Evolutionary conservation across 306 rosid genomes (phyloP).

Genomic region (Quercus engelmannii): DNA sequence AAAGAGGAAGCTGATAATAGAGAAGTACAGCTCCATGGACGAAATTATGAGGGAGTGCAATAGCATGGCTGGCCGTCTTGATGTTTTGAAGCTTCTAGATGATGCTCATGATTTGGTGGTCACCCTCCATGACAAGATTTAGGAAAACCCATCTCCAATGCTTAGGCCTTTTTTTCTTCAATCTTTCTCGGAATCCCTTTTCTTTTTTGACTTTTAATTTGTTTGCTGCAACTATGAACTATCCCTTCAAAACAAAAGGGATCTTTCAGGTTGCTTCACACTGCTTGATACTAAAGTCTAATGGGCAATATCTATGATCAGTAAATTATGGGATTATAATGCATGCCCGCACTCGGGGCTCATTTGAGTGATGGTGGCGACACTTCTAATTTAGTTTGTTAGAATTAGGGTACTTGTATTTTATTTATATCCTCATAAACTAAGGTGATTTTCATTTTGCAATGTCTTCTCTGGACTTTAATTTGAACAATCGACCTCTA

Average conservation of each 20-base stretch:
- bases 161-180: not conserved
- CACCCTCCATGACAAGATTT: conserved; percentile 83
- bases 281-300: conserved; percentile 11
- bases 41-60: conserved; percentile 95
- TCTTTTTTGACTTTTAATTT: conserved; percentile 14
- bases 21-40: conserved; percentile 97
- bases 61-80: conserved; percentile 90
- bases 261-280: conserved; percentile 19
- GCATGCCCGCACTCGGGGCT: conserved; percentile 17
- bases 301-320: not conserved
- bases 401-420: not conserved
- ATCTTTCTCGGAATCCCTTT: not conserved
- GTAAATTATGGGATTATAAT: conserved; percentile 18
- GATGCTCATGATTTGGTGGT: conserved; percentile 95
- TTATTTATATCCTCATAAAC: no score
- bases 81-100: conserved; percentile 93
- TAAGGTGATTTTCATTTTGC: no score
- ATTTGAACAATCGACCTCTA: no score
- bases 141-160: conserved; percentile 46
- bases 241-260: conserved; percentile 1
- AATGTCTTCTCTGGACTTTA: no score
- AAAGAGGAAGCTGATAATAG: conserved; percentile 83
- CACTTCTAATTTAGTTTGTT: not conserved
- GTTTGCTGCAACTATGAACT: conserved; percentile 3
- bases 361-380: not conserved